A percentile compares a stretch with the other conserved stretches of the same genome.
Evolutionary conservation across 1,284 basidiomycete genomes (phyloP).

Genomic region (Baeospora myosura): DNA sequence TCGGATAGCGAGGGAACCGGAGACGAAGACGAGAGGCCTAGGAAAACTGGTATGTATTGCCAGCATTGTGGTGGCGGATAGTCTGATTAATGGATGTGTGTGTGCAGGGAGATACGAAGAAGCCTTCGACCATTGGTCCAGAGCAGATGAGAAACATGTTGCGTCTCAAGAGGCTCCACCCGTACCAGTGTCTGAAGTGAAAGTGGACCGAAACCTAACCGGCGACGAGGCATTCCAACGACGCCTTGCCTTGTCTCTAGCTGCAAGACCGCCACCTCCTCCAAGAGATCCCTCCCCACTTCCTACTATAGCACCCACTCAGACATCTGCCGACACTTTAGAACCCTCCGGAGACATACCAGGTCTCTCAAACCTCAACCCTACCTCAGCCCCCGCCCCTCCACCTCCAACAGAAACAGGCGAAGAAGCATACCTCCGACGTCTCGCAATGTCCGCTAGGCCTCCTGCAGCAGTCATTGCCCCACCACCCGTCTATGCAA

Average conservation of each 20-base stretch:
- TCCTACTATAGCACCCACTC: constrained; percentile 14
- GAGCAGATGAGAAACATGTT: constrained; percentile 36
- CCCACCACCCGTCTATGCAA: constrained; percentile 9
- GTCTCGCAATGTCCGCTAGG: constrained; percentile 46
- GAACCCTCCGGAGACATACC: constrained; percentile 23
- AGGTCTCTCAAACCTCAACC: constrained; percentile 21
- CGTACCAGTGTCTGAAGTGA: constrained; percentile 24
- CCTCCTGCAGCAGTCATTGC: constrained; percentile 14
- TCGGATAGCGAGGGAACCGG: constrained; percentile 58
- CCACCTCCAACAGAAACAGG: constrained; percentile 37
- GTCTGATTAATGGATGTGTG: constrained; percentile 6
- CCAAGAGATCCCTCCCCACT: constrained; percentile 18
- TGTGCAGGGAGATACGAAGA: constrained; percentile 51
- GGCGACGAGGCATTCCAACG: constrained; percentile 63
- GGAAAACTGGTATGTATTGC: constrained; percentile 54
- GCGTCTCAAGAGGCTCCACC: constrained; percentile 17
- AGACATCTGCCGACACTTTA: constrained; percentile 15
- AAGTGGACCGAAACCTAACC: constrained; percentile 33
- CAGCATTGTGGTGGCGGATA: constrained; percentile 5
- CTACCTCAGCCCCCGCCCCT: constrained; percentile 13
- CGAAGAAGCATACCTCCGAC: constrained; percentile 65
- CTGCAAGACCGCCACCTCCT: constrained; percentile 13
- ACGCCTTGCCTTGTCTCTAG: constrained; percentile 46
- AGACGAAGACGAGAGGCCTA: constrained; percentile 64
- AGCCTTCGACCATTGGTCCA: constrained; percentile 45